Base-by-base conservation (phyloP, 2,329 filamentous ascomycete species). In the Dissoconium aciculare region DNA sequence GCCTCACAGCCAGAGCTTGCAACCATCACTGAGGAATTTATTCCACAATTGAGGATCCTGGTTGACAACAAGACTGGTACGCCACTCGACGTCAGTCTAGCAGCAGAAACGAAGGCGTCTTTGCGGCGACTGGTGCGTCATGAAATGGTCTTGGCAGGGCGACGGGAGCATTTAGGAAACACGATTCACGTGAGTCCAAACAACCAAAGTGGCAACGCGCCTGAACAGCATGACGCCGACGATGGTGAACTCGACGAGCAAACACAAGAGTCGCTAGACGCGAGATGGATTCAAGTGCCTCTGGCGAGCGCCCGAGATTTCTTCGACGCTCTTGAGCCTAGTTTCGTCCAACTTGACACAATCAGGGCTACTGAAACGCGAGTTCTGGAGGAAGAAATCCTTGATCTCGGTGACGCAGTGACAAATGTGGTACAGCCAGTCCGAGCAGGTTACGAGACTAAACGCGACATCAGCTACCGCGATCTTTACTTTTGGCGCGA, bases 271-370 rank as follows among this genome's bases (percentile, higher is more conserved):
- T 15, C 32, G 5, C 17, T 33, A 13, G 47, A 43, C 21, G 43
- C 44, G 11, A 41, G 15, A 49, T 62, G 41, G 35, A 62, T 91
- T n/a, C 75, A 85, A 50, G 69, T 92, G 5, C 78, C 81, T 11
- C 59, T 92, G 2, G 71, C 71, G 2, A 81, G 81, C 14, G 82
- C 89, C 46, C 66, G 67, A 12, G 71, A 84, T 48, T 92, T 92
- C 54, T 91, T 92, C 53, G 66, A 71, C 15, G 70, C 78, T 24
- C 66, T 92, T 5, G 73, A 79, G 45, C 68, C 63, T 26, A 79
- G 87, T 48, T 67, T 91, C 11, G 67, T 66, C 13, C 68, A 69
- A 26, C 60, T 92, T 3, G 78, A 81, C 40, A 60, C 60, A 0
- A 60, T 91, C 3, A 78, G 85, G 39, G 59, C 63, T 21, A 57